Conservation (phyloP, 2,329 filamentous ascomycete species). For the Bipolaris oryzae region DNA sequence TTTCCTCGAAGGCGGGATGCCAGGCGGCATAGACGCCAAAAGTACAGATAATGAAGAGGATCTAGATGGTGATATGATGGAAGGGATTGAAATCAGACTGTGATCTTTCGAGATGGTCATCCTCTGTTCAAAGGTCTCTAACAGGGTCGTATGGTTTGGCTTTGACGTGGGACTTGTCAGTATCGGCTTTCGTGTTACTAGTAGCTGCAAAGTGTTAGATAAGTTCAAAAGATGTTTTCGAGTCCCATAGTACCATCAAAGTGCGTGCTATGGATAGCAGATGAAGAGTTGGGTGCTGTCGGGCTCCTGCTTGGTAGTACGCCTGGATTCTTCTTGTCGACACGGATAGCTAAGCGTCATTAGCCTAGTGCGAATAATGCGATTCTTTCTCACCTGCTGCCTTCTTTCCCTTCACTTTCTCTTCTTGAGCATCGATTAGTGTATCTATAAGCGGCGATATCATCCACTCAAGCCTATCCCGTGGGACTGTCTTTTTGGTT, state of each 20-base stretch:
- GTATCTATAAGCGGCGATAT: no score
- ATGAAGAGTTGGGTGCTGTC: no score
- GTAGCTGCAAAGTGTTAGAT: neutral
- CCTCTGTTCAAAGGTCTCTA: neutral
- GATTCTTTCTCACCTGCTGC: no score
- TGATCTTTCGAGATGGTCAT: neutral
- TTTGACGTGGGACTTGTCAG: neutral
- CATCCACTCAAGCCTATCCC: no score
- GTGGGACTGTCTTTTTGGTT: no score
- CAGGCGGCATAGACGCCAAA: neutral
- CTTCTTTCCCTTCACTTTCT: no score
- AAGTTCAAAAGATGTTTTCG: neutral
- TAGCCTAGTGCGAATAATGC: no score
- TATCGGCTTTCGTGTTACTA: neutral
- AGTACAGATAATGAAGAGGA: neutral
- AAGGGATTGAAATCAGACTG: neutral
- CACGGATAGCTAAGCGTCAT: no score
- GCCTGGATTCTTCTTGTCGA: no score
- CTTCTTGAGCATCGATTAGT: no score
- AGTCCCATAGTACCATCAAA: neutral
- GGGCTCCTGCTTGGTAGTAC: no score
- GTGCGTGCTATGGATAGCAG: neutral
- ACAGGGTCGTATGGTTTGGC: neutral
- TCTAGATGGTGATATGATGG: neutral
- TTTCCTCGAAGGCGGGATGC: neutral